phyloP scores from a whole-genome alignment of 768 basidiomycete genomes.

The Pulveroboletus ravenelii region DNA sequence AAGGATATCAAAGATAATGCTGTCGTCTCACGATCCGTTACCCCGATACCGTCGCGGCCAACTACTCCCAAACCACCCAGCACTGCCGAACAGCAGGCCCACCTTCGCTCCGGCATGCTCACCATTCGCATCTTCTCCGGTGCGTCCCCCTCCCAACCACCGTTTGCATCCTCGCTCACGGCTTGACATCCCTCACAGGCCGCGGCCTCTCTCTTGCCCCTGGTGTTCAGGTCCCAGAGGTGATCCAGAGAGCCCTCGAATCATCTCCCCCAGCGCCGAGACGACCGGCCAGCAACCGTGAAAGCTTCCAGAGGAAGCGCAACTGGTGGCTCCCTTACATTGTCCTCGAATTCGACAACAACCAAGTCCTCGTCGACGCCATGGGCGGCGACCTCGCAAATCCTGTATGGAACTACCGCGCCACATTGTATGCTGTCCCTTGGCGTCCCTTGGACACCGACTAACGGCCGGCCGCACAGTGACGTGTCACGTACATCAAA shows the following conservation, averaged over 20 bases:
- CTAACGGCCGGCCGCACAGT: slow-evolving; percentile 38
- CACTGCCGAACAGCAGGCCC: slow-evolving; percentile 42
- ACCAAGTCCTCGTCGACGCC: slow-evolving; percentile 94
- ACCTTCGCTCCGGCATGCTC: slow-evolving; percentile 85
- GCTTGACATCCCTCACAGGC: slow-evolving; percentile 37
- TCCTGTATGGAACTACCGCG: slow-evolving; percentile 94
- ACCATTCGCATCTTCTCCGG: slow-evolving; percentile 95
- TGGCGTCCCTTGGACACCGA: background rate
- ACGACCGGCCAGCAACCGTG: slow-evolving; percentile 68
- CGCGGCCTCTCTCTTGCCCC: slow-evolving; percentile 78
- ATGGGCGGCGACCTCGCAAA: slow-evolving; percentile 87
- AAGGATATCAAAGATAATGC: slow-evolving; percentile 73
- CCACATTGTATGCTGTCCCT: slow-evolving; percentile 73
- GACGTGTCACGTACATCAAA: slow-evolving; percentile 94
- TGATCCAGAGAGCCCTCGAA: slow-evolving; percentile 78
- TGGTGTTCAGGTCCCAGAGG: slow-evolving; percentile 74
- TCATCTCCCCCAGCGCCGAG: slow-evolving; percentile 50
- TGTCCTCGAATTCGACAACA: slow-evolving; percentile 97
- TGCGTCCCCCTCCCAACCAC: slow-evolving; percentile 32
- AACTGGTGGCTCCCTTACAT: slow-evolving; percentile 96
- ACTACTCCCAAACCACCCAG: slow-evolving; percentile 62
- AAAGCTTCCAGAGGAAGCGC: slow-evolving; percentile 88
- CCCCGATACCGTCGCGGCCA: slow-evolving; percentile 79
- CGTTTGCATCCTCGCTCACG: slow-evolving; percentile 5
- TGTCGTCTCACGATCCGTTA: slow-evolving; percentile 69